Conservation (phyloP, 2,329 filamentous ascomycete genomes). For the Venturia aucupariae region DNA sequence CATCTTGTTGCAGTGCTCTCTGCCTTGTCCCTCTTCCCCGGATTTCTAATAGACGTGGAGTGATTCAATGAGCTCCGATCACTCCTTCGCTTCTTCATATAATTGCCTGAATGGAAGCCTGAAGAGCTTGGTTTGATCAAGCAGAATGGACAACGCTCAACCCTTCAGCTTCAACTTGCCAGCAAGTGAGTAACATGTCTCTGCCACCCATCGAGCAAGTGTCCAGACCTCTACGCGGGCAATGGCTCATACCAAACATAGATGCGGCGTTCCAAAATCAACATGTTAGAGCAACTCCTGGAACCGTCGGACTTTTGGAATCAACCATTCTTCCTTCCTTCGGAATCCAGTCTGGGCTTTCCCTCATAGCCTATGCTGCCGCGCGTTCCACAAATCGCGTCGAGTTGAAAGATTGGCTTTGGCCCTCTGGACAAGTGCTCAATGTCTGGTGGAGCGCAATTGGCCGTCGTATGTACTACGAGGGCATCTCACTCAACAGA, state of each 20-base stretch:
- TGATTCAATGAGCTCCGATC: neutral
- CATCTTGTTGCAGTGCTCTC: slow-evolving; percentile 1
- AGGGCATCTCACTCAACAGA: slow-evolving; percentile 36
- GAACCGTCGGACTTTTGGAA: slow-evolving; percentile 40
- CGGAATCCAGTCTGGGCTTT: slow-evolving; percentile 43
- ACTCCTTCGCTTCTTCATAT: neutral
- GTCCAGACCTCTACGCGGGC: neutral
- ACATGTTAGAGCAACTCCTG: slow-evolving; percentile 1
- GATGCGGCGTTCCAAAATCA: slow-evolving; percentile 1
- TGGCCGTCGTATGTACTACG: slow-evolving; percentile 40
- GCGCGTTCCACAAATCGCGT: slow-evolving; percentile 45
- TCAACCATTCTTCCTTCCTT: slow-evolving; percentile 47
- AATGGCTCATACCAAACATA: neutral
- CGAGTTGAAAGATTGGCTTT: slow-evolving; percentile 53
- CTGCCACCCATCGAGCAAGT: neutral
- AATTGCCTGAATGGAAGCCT: neutral
- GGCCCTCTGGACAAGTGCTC: slow-evolving; percentile 45
- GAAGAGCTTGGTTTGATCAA: neutral
- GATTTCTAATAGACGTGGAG: slow-evolving; percentile 4
- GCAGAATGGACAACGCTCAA: neutral
- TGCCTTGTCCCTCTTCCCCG: neutral
- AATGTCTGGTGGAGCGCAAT: slow-evolving; percentile 55
- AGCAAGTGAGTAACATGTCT: neutral
- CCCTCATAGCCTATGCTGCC: slow-evolving; percentile 42
- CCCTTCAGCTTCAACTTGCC: slow-evolving; percentile 4